A percentile compares a stretch with the other conserved stretches of the same genome.
phyloP scores from a whole-genome alignment of 805 yeast species.

The Barnettozyma sp. region DNA sequence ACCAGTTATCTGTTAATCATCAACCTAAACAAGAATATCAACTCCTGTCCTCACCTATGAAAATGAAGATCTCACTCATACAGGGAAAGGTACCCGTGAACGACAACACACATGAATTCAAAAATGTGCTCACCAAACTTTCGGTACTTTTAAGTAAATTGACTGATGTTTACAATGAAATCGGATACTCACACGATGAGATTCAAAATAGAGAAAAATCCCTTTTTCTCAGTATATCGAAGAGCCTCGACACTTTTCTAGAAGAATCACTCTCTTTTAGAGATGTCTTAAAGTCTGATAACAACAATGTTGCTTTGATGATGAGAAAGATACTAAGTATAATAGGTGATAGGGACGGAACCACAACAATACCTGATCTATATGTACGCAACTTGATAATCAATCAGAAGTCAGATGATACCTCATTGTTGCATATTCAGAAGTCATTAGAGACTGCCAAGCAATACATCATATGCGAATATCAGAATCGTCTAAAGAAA shows the following conservation, averaged over 20 bases:
- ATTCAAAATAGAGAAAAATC: constrained; percentile 41
- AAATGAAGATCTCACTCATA: constrained; percentile 10
- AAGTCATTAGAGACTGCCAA: constrained; percentile 28
- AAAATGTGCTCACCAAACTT: constrained; percentile 16
- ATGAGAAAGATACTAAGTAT: constrained; percentile 28
- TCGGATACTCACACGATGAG: constrained; percentile 49
- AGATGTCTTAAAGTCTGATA: constrained; percentile 26
- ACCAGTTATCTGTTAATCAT: neutral
- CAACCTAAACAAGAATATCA: constrained; percentile 3
- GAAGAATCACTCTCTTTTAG: constrained; percentile 32
- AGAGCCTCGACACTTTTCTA: constrained; percentile 39
- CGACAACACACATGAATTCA: constrained; percentile 11
- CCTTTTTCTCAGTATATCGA: constrained; percentile 43
- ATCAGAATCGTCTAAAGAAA: constrained; percentile 24
- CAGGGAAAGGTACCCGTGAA: constrained; percentile 3
- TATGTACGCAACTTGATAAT: constrained; percentile 33
- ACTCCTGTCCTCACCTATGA: constrained; percentile 23
- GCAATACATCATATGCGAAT: constrained; percentile 26
- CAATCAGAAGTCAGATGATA: constrained; percentile 18
- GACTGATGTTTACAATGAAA: constrained; percentile 41
- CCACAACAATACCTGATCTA: constrained; percentile 34
- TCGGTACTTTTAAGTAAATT: constrained; percentile 30
- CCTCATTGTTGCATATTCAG: constrained; percentile 29
- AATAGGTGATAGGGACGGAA: constrained; percentile 32
- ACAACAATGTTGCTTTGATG: constrained; percentile 22